A percentile compares a stretch with the other conserved stretches of the same genome.
These are phyloP conservation scores for Hypoxylon sp. DNA, from an alignment of 2,329 filamentous ascomycete genomes.

Conservation along the genomic window DNA sequence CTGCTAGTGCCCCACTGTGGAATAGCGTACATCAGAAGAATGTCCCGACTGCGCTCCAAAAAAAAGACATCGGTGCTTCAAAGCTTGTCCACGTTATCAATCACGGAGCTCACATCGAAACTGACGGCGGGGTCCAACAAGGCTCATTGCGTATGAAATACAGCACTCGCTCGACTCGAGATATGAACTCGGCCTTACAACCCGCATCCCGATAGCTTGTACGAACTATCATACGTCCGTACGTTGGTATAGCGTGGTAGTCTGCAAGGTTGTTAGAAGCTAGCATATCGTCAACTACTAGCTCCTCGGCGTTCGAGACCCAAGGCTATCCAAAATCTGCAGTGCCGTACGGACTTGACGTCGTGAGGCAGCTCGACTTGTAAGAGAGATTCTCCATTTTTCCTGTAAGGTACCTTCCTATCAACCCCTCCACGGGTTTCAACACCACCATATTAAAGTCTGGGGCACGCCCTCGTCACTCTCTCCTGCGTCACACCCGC, in stretches of 20 bases:
- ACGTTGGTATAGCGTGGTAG: constrained; percentile 11
- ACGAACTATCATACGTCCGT: constrained; percentile 17
- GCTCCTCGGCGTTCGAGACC: constrained; percentile 34
- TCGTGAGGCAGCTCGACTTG: constrained; percentile 30
- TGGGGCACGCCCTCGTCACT: constrained; percentile 35
- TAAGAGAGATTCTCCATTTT: constrained; percentile 34
- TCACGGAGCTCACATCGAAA: constrained; percentile 15
- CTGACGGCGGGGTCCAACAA: constrained; percentile 15
- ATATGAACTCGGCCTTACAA: constrained; percentile 17
- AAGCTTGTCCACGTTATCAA: constrained; percentile 32
- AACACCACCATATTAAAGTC: constrained; percentile 41
- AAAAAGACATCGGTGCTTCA: constrained; percentile 10
- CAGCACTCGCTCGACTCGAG: constrained; percentile 5
- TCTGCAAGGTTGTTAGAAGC: constrained; percentile 26
- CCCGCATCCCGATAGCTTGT: constrained; percentile 22
- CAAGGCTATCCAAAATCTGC: constrained; percentile 14
- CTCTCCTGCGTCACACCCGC: constrained; percentile 37
- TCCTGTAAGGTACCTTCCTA: constrained; percentile 39
- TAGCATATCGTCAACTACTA: constrained; percentile 33
- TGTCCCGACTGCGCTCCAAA: constrained; percentile 17
- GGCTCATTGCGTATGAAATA: constrained; percentile 36
- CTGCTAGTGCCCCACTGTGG: constrained; percentile 30
- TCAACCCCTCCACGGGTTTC: constrained; percentile 36
- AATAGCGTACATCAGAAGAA: constrained; percentile 12
- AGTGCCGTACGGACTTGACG: constrained; percentile 27